Evolutionary conservation across 352 stramenopile species (phyloP).

Genomic region (Phytophthora constricta): DNA sequence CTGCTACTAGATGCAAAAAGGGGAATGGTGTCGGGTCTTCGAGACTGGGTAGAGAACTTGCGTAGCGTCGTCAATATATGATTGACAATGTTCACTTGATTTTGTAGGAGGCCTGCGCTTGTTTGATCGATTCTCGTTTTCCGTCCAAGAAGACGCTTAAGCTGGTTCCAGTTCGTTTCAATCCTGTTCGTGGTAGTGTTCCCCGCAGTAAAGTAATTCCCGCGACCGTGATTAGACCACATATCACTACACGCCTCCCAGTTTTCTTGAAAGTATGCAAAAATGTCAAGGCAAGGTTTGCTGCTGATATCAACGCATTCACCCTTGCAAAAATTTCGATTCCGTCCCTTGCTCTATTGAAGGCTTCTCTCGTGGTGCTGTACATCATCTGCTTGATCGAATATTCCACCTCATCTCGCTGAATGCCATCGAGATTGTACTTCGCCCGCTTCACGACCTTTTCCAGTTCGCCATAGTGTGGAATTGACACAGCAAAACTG

Average conservation of each 20-base stretch:
- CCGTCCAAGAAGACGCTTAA: conserved; percentile 10
- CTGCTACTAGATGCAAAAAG: too few species aligned
- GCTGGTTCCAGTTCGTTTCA: conserved; percentile 11
- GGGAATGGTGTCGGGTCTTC: too few species aligned
- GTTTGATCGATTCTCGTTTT: conserved; percentile 10
- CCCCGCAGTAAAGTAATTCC: conserved; percentile 1
- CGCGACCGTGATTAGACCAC: conserved; percentile 10
- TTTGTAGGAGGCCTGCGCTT: neutral
- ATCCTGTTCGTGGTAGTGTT: conserved; percentile 22
- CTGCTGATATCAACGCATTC: neutral
- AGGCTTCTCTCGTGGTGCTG: neutral
- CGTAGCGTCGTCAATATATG: neutral
- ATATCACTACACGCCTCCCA: conserved; percentile 9
- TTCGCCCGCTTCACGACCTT: too few species aligned
- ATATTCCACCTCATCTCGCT: too few species aligned
- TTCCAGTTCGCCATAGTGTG: too few species aligned
- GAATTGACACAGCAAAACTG: too few species aligned
- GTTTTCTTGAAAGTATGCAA: conserved; percentile 14
- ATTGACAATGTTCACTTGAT: conserved; percentile 1
- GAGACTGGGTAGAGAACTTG: conserved; percentile 1
- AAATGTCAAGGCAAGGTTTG: neutral
- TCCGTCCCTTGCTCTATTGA: neutral
- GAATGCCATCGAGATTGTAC: neutral
- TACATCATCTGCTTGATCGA: conserved; percentile 4
- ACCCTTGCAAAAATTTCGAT: conserved; percentile 1